Evolutionary conservation across 805 yeast species (phyloP), one percentile per base, ranked within the genome.

Genomic region (Blastobotrys terrestris): DNA sequence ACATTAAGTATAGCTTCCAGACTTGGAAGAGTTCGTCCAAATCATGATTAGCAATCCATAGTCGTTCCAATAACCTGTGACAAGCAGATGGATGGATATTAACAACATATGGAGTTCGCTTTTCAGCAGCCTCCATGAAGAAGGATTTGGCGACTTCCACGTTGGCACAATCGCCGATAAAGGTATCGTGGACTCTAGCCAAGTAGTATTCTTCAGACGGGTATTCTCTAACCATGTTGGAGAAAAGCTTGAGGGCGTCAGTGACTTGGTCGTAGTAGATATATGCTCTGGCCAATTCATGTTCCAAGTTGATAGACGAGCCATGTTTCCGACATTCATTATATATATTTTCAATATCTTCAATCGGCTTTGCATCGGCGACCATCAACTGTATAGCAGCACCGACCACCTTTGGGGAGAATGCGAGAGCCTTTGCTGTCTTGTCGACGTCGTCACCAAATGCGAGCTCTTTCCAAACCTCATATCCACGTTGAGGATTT

Each of bases 81-180:
- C 87, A 83, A 58, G 81, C 80, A 42, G 90, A 86, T 15, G 85
- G 87, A 66, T 87, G 91, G 59, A 85, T 72, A 43, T 78, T 79
- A 26, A 87, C 81, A 53, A 73, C 71, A 64, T 87, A 87, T 15
- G 95, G 95, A 76, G 85, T 81, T 57, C 81, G 82, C 59, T 76
- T 77, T 56, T 77, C 74, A 49, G 86, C 73, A 2, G 88, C 92
- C 66, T 84, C 85, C 60, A 81, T 83, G 66, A 84, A 87, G 62
- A 87, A 87, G 42, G 81, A 78, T 63, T 79, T 80, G 3, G 95
- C 87, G 46, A 87, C 83, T 43, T 73, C 73, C 52, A 85, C 74
- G 63, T 87, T 90, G 63, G 79, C 80, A 67, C 89, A 84, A 58
- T 79, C 81, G 45, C 95, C 94, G 63, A 87, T 84, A 61, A 87